Evolutionary conservation across 2,329 filamentous ascomycete genomes (phyloP), one percentile per base, ranked within the genome.

Genomic region (Balansia obtecta): DNA sequence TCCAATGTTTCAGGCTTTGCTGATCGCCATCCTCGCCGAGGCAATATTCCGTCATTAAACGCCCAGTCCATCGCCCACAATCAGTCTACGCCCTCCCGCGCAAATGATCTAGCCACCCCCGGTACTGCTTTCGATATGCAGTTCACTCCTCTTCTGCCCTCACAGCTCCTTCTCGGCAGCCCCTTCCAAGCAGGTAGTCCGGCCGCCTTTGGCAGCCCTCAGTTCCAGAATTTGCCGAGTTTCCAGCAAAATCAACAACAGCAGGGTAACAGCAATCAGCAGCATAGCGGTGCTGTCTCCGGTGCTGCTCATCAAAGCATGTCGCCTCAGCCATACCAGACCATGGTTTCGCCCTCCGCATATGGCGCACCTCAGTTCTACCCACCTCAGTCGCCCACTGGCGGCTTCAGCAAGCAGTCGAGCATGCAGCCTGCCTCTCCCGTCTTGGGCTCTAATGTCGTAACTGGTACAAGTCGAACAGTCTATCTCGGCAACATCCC

Each of bases 401-500:
- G 80, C 47, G 80, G 76, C n/a, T 89, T 85, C 66, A 80, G 76
- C 54, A 65, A 74, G 63, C 71, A 76, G 60, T 67, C 75, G 49
- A 68, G 70, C 50, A 72, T 80, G 64, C 75, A 75, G 63, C 82
- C 88, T 38, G 83, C 82, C 40, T 86, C 87, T 15, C 84, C 86
- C 10, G 82, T 91, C 57, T 79, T 90, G 71, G 79, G 79, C 32
- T 82, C 87, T n/a, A 86, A 85, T 45, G 78, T 94, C 54, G 80
- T 94, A 43, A 89, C 88, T 46, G 88, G 89, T 48, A 95, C 90
- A 10, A 97, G 91, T 76, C 82, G 93, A 58, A 98, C 93, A 4
- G 93, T 98, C 42, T 98, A 98, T 64, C 74, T 98, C 48, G 93
- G 93, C 56, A 98, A 98, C 68, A 97, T 98, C 53, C 93, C 93